Evolutionary conservation across 148 eudicot species (phyloP).

Genomic region (Vaccinium myrtillus): DNA sequence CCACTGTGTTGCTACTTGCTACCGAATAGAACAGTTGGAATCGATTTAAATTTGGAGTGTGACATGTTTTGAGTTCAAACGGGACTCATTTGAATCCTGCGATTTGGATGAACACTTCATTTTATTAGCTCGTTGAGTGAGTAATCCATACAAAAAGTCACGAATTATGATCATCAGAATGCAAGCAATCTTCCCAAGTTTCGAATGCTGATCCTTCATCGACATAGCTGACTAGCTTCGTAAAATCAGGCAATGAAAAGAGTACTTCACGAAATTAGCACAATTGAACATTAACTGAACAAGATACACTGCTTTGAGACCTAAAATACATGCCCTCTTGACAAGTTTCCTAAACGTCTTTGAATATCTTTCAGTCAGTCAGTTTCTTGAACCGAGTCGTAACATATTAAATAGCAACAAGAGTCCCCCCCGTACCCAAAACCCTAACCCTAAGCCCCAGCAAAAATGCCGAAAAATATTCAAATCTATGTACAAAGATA

Average conservation of each 20-base stretch:
- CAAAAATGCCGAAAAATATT: not conserved
- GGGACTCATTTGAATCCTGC: not conserved
- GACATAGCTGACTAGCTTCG: not conserved
- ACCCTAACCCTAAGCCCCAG: not conserved
- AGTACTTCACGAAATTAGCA: not conserved
- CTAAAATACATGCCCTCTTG: not conserved
- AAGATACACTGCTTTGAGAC: not conserved
- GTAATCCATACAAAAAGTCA: not conserved
- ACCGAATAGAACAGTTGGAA: not conserved
- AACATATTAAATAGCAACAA: not conserved
- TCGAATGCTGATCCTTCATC: not conserved
- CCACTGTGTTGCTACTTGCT: not conserved
- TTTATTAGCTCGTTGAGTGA: not conserved
- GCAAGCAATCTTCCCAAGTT: not conserved
- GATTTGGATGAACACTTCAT: not conserved
- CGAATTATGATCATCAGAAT: not conserved
- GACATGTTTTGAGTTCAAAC: not conserved
- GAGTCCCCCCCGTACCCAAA: not conserved
- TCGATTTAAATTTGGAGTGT: not conserved
- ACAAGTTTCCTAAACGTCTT: not conserved
- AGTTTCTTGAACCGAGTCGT: not conserved
- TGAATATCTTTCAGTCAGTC: conserved; percentile 1
- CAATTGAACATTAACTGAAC: not conserved
- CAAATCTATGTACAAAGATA: not conserved
- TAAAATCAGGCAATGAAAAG: not conserved